Conservation (phyloP, 768 basidiomycete genomes). For the Lactarius sanguifluus region DNA sequence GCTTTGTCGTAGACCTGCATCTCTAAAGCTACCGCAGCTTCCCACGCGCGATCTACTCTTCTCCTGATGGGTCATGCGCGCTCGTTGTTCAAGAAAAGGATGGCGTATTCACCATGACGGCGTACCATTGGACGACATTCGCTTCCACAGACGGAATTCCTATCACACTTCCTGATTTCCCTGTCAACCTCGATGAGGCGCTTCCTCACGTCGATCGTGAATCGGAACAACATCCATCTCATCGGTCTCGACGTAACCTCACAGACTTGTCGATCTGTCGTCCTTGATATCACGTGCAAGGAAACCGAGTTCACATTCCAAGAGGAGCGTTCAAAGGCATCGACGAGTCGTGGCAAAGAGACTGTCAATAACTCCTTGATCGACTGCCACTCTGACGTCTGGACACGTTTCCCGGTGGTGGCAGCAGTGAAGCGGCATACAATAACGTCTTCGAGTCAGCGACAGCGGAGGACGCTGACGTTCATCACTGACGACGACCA, state of each 20-base stretch:
- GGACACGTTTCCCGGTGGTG: constrained; percentile 23
- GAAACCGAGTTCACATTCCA: constrained; percentile 57
- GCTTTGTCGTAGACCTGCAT: constrained; percentile 42
- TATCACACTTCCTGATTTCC: constrained; percentile 37
- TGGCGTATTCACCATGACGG: constrained; percentile 32
- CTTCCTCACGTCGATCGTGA: constrained; percentile 51
- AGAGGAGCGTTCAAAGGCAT: constrained; percentile 38
- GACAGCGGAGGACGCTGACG: constrained; percentile 39
- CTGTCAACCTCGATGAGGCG: constrained; percentile 29
- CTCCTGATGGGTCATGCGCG: constrained; percentile 59
- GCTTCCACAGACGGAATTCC: constrained; percentile 49
- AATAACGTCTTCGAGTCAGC: constrained; percentile 28
- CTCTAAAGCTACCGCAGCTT: constrained; percentile 39
- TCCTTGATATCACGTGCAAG: constrained; percentile 53
- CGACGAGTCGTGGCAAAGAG: constrained; percentile 24
- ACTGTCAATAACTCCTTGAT: constrained; percentile 42
- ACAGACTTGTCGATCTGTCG: constrained; percentile 43
- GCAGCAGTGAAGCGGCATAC: constrained; percentile 14
- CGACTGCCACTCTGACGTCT: constrained; percentile 18
- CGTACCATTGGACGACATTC: constrained; percentile 59
- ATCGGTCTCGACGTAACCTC: constrained; percentile 40
- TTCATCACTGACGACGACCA: constrained; percentile 46
- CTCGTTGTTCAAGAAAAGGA: constrained; percentile 36
- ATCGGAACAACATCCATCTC: constrained; percentile 44
- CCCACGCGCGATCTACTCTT: constrained; percentile 44